Evolutionary conservation across 148 eudicot species (phyloP), one percentile per base, ranked within the genome.

Genomic region (Hydrangea macrophylla): DNA sequence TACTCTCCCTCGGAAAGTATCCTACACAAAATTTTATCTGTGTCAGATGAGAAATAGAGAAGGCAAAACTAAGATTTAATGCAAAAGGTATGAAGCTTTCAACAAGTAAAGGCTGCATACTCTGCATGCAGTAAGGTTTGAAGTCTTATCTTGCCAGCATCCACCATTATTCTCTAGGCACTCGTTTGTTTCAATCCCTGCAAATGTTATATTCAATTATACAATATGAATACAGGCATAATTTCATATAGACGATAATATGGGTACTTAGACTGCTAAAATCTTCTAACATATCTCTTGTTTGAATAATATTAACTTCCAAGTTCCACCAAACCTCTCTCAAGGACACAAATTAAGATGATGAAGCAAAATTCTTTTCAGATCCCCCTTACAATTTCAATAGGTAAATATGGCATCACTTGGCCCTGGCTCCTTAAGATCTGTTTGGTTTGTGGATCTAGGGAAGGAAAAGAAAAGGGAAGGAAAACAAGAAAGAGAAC

Each of bases 101-200:
- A 26, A 35, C 53, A 37, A 24, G 35, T 24, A 65, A 72, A n/a
- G 24, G 58, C 15, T 60, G 51, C 68, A 58, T 80, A 93, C 98
- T 87, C 86, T 89, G 84, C 98, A 93, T 44, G 98, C 96, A 60
- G 98, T 86, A 67, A 93, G 73, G 67, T 93, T 93, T 55, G 82
- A 67, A 73, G 73, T 54, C 75, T 78, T 90, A 73, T 93, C 92
- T 69, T 83, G 74, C 98, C 98, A 93, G 79, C 98, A 93, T 62
- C 98, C 98, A 13, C 98, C 98, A 74, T 94, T 90, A 76, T 86
- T 85, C 63, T 80, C 84, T 37, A 88, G 68, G 78, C 98, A 94
- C 81, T 94, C 92, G 60, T 90, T 90, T 59, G 97, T 93, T 85
- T 94, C 90, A 35, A 94, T 75, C 67, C 85, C 98, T 92, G 85